phyloP scores from a whole-genome alignment of 2,329 filamentous ascomycete genomes.

The Xylariales sp. region DNA sequence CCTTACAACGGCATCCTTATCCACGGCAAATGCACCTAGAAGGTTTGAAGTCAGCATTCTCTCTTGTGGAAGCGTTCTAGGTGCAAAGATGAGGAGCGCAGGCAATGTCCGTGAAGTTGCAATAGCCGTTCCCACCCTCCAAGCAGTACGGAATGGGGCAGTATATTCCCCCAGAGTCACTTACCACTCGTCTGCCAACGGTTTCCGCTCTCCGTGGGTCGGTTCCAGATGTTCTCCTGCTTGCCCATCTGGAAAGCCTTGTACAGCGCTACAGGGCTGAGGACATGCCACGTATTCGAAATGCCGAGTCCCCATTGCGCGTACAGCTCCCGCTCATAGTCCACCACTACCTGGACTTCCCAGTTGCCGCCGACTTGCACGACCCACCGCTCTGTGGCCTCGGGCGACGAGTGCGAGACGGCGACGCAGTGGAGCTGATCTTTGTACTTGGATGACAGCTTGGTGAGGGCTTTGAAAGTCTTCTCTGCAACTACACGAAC shows the following conservation, averaged over 20 bases:
- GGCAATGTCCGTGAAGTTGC: too few species aligned
- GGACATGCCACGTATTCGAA: slow-evolving; percentile 56
- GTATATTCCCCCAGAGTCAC: too few species aligned
- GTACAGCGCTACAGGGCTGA: slow-evolving; percentile 54
- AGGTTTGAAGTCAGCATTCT: too few species aligned
- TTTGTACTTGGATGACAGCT: slow-evolving; percentile 44
- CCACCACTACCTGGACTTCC: slow-evolving; percentile 55
- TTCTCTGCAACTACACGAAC: slow-evolving; percentile 58
- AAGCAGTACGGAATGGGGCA: too few species aligned
- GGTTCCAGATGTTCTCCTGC: slow-evolving; percentile 62
- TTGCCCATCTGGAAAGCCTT: slow-evolving; percentile 53
- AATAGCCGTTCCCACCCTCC: too few species aligned
- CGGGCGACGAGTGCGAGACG: slow-evolving; percentile 53
- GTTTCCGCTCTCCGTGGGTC: slow-evolving; percentile 59
- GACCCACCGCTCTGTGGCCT: slow-evolving; percentile 54
- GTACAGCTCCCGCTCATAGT: slow-evolving; percentile 56
- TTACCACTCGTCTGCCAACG: slow-evolving; percentile 66
- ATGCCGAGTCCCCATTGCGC: slow-evolving; percentile 62
- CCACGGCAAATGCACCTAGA: slow-evolving; percentile 61
- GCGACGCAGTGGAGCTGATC: slow-evolving; percentile 52
- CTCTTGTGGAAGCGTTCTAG: too few species aligned
- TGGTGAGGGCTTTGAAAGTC: slow-evolving; percentile 51
- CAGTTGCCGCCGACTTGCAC: slow-evolving; percentile 51
- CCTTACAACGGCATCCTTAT: slow-evolving; percentile 35
- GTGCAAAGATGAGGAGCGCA: too few species aligned